Percentiles rank a stretch among this genome's conserved stretches.
Evolutionary conservation across 805 yeast species (phyloP).

Genomic region (Osmozyma mogii): DNA sequence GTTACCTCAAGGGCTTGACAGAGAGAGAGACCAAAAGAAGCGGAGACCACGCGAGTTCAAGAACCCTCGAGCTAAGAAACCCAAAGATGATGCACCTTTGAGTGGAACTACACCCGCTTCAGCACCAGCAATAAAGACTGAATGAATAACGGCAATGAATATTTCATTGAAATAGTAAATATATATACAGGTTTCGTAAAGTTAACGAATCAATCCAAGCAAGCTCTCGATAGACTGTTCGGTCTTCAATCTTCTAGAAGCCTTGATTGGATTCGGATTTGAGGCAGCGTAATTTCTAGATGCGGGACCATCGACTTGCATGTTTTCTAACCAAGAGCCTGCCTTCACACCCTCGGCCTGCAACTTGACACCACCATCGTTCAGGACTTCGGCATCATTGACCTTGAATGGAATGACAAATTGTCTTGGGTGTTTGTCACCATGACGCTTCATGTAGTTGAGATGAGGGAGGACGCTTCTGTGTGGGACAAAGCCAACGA

Average conservation of each 20-base stretch:
- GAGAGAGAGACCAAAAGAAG: conserved; percentile 22
- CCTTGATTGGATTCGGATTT: conserved; percentile 23
- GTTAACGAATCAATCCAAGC: conserved; percentile 13
- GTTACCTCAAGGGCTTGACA: conserved; percentile 10
- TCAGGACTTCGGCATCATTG: conserved; percentile 27
- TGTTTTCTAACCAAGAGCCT: conserved; percentile 38
- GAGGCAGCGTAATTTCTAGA: conserved; percentile 24
- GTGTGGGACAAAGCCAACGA: conserved; percentile 29
- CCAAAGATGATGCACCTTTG: conserved; percentile 6
- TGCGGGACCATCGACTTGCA: too few species aligned
- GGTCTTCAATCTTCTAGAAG: conserved; percentile 29
- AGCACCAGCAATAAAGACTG: too few species aligned
- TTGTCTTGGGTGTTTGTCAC: conserved; percentile 38
- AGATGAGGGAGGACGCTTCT: conserved; percentile 28
- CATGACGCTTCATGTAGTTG: conserved; percentile 24
- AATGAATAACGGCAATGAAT: too few species aligned
- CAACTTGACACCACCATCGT: conserved; percentile 32
- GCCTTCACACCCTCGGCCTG: conserved; percentile 33
- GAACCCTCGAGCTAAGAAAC: conserved; percentile 12
- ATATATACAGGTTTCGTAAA: not conserved
- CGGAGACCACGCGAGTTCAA: conserved; percentile 23
- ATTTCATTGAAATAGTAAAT: too few species aligned
- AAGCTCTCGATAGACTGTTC: conserved; percentile 15
- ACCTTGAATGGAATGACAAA: conserved; percentile 36
- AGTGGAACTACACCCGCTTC: too few species aligned